Base-by-base conservation (phyloP, 371 early-diverging fungal species). In the Choanephora cucurbitarum region DNA sequence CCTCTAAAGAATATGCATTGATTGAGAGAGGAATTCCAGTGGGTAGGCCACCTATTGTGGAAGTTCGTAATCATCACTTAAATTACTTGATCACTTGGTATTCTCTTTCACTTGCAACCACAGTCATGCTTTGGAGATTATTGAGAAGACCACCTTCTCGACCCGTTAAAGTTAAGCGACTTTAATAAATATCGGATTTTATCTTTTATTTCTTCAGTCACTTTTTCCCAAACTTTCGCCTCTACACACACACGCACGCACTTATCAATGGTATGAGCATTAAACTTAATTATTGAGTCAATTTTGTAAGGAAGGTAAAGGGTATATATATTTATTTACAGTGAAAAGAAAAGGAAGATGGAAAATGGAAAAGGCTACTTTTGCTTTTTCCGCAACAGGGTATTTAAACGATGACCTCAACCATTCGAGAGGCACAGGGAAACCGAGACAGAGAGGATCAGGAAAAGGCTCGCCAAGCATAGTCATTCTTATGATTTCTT, bases 31-130 rank as follows among this genome's bases (percentile, higher is more conserved):
- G 87, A 15, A 79, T 89, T 32, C 94, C 94, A 0, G 77, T 92
- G 3, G 88, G 91, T 17, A 79, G 89, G 43, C 77, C 83, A 1
- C 80, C 87, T 24, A 72, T 75, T 5, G 84, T 94, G 10, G 90
- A 88, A 42, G 75, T 95, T 23, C 79, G 88, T 22, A 96, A 96
- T 70, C 83, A 88, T 64, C 96, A 96, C 69, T 63, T 91, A 28
- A 85, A 90, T 66, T 96, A 96, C 52, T 82, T 91, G 41, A 73
- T 94, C 32, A 95, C 94, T 10, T 96, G 96, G 96, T 91, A 83
- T 53, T 74, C 85, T 15, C 77, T 90, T 18, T 84, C 88, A 17
- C 68, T 79, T 17, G 83, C 87, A 8, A 91, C 91, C 10, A 69
- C 82, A 9, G 74, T 73, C 10, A 91, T 91, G 90, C 73, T 85